These are phyloP conservation scores for Strobilomyces dryophilus DNA, from an alignment of 768 basidiomycete genomes.

Conservation along the genomic window DNA sequence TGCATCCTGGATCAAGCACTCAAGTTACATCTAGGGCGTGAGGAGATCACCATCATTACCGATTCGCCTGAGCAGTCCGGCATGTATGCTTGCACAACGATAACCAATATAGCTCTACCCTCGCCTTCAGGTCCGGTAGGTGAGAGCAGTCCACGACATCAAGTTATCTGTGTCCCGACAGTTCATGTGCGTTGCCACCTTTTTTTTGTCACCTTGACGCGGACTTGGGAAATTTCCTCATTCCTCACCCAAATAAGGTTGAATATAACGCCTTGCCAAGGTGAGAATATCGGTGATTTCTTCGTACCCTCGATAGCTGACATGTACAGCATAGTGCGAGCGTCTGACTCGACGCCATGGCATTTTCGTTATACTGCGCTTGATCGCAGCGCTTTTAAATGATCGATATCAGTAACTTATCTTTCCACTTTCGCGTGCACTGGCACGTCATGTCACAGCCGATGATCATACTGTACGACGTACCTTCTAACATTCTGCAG, in stretches of 20 bases:
- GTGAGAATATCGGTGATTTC: conserved; percentile 15
- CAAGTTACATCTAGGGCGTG: neutral
- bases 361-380: neutral
- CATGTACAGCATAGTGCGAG: conserved; percentile 11
- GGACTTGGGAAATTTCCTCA: neutral
- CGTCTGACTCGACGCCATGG: neutral
- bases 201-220: conserved; percentile 1
- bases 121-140: neutral
- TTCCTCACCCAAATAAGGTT: neutral
- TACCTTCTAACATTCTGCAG: conserved; percentile 54
- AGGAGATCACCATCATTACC: neutral
- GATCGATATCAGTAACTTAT: neutral
- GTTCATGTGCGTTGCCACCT: conserved; percentile 8
- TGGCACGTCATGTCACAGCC: conserved; percentile 39
- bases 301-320: neutral
- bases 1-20: neutral
- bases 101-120: neutral
- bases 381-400: conserved; percentile 8
- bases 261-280: neutral
- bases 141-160: neutral
- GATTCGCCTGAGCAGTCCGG: neutral
- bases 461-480: conserved; percentile 62
- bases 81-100: conserved; percentile 1
- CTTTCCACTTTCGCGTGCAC: neutral
- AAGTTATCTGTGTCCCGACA: neutral